Evolutionary conservation across 495 filamentous ascomycete species (phyloP), one percentile per base, ranked within the genome.

Genomic region (Jackrogersella minutella): DNA sequence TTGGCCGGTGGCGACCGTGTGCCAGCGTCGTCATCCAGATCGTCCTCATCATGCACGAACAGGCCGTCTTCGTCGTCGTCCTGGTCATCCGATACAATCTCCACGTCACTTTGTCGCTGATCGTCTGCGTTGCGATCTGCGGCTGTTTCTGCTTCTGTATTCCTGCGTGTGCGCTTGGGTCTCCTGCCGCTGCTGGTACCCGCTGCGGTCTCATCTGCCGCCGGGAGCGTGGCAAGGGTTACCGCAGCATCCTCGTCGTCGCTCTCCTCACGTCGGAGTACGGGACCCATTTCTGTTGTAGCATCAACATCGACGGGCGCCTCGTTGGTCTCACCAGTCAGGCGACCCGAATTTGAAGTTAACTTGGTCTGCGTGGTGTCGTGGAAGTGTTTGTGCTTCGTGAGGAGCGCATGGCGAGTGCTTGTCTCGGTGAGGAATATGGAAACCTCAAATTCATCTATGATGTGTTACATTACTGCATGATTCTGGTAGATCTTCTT

Each of bases 361-460:
- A 89, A 64, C 61, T 78, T 80, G 17, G 74, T 79, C 74, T 83
- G 84, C 47, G 73, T 77, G 49, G 69, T 87, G 46, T 85, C 80
- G 69, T 73, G 85, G 66, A 85, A 92, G 80, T 73, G 80, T 77
- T 96, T 98, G 55, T 88, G 85, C 71, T 94, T 94, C 63, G 90
- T 89, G 52, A 98, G 84, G 8, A 99, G 82, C 13, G 91, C 89
- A 80, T 98, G 94, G 26, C 93, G 86, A n/a, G 91, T 92, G 19
- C 88, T 88, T 5, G 88, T 89, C 76, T 96, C 91, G 31, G 90
- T 96, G 68, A 99, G 85, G 78, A 97, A 99, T 62, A 98, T 88
- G 14, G 91, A 89, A 36, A 97, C 91, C 73, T 97, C 93, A 71
- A 97, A 99, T 50, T 96, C 93, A 80, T 97, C 95, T 96, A 73